A percentile compares a stretch with the other conserved stretches of the same genome.
Conservation (phyloP, 768 basidiomycete genomes). For the Dacryopinax spathularia region DNA sequence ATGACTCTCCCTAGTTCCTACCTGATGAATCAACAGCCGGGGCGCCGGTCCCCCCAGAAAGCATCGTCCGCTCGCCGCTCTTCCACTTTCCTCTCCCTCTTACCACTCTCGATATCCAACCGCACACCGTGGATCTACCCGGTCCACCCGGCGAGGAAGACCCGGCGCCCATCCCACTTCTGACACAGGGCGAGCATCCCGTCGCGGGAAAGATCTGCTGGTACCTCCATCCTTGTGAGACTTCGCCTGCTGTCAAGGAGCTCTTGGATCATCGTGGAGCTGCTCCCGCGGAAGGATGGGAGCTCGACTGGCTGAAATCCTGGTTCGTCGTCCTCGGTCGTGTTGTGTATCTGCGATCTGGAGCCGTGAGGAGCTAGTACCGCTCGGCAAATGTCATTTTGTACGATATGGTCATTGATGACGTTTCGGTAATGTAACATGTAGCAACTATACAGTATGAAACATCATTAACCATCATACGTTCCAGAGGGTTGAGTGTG, state of each 20-base stretch:
- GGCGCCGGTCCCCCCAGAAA: conserved; percentile 40
- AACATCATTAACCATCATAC: neutral
- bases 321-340: conserved; percentile 68
- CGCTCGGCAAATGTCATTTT: neutral
- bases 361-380: neutral
- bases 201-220: conserved; percentile 57
- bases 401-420: neutral
- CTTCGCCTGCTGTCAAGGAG: conserved; percentile 49
- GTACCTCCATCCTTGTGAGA: conserved; percentile 83
- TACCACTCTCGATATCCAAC: conserved; percentile 24
- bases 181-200: conserved; percentile 83
- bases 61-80: conserved; percentile 43
- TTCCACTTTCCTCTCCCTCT: conserved; percentile 29
- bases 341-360: conserved; percentile 39
- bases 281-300: neutral
- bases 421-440: neutral
- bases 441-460: neutral
- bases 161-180: conserved; percentile 43
- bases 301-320: conserved; percentile 29
- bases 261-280: conserved; percentile 36
- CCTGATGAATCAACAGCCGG: conserved; percentile 37
- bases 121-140: conserved; percentile 8
- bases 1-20: too few relatives aligned
- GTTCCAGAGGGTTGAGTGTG: neutral
- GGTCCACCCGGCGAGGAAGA: conserved; percentile 6